Evolutionary conservation across 768 basidiomycete species (phyloP).

Genomic region (Lactarius akahatsu): DNA sequence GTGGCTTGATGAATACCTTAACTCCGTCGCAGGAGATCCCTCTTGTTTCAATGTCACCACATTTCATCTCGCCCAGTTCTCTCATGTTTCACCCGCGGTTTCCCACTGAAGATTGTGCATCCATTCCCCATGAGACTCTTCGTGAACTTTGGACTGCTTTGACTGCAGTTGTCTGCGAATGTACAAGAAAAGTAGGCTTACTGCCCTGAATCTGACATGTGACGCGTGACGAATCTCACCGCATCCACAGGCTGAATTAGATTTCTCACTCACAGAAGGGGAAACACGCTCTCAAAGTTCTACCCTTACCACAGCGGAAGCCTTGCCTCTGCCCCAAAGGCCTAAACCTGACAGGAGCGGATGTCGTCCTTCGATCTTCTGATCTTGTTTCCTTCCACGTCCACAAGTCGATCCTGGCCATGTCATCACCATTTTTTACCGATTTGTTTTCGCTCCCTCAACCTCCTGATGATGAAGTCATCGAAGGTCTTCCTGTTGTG

Average conservation of each 20-base stretch:
- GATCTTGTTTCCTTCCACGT: not conserved
- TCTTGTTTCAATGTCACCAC: not conserved
- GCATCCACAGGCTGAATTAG: not conserved
- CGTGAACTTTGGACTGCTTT: not conserved
- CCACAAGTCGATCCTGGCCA: constrained; percentile 2
- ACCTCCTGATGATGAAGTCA: not conserved
- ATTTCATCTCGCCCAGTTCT: not conserved
- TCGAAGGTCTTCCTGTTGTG: not conserved
- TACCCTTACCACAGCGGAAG: not conserved
- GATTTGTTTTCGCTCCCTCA: not conserved
- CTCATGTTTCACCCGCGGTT: not conserved
- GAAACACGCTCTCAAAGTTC: not conserved
- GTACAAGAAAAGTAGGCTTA: not conserved
- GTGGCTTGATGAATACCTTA: not conserved
- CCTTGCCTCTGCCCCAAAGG: not conserved
- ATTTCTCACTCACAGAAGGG: not conserved
- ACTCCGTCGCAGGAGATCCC: not conserved
- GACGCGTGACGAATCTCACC: not conserved
- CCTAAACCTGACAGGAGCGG: not conserved
- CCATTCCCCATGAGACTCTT: not conserved
- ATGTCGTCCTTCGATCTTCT: not conserved
- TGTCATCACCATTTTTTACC: constrained; percentile 1
- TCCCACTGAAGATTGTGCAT: not conserved
- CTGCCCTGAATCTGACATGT: not conserved
- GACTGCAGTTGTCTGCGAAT: not conserved